These are phyloP conservation scores for Fusarium albidum DNA, from an alignment of 2,329 filamentous ascomycete species.

Conservation along the genomic window DNA sequence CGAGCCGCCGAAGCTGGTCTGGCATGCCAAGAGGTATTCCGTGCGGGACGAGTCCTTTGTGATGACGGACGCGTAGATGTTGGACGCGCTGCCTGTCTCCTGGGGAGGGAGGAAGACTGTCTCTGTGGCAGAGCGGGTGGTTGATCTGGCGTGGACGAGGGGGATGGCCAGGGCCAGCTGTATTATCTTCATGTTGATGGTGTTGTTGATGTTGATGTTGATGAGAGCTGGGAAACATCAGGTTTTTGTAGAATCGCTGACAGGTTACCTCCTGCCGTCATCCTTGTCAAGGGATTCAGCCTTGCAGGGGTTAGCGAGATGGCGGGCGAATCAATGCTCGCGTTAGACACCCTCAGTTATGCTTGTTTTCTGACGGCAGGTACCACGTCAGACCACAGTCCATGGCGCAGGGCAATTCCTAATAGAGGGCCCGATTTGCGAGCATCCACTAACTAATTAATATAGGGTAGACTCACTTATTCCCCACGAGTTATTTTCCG, in stretches of 20 bases:
- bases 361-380: no score
- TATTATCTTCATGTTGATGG: background rate
- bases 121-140: constrained; percentile 17
- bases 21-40: constrained; percentile 37
- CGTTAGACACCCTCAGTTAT: no score
- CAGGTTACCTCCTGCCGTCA: background rate
- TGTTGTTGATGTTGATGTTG: background rate
- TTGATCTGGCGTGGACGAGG: constrained; percentile 12
- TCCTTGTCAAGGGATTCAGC: background rate
- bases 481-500: no score
- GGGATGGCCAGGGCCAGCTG: background rate
- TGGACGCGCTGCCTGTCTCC: constrained; percentile 25
- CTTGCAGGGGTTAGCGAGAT: constrained; percentile 7
- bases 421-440: no score
- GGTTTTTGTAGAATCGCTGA: background rate
- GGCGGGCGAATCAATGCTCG: no score
- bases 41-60: constrained; percentile 29
- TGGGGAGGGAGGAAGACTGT: constrained; percentile 29
- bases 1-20: constrained; percentile 25
- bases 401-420: no score
- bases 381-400: no score
- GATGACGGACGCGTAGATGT: constrained; percentile 38
- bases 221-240: background rate
- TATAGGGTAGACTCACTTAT: no score
- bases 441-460: no score